Evolutionary conservation across 495 filamentous ascomycete species (phyloP).

Genomic region (Chaetomium tenue): DNA sequence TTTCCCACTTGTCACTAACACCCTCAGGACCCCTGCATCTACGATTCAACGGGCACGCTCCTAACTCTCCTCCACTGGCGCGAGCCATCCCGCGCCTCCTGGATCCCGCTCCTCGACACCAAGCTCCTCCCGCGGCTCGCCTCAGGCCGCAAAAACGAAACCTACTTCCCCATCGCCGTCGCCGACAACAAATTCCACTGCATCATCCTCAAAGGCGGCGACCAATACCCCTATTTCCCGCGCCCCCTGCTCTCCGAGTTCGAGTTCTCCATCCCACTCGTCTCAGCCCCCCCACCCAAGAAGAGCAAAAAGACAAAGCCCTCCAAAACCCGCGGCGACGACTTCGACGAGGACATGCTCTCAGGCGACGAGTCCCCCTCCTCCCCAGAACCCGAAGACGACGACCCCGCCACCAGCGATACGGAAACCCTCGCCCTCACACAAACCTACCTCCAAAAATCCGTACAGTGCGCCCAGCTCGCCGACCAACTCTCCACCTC

Average conservation of each 20-base stretch:
- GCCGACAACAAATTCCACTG: conserved; percentile 93
- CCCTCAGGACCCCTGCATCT: conserved; percentile 81
- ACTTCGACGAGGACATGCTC: conserved; percentile 37
- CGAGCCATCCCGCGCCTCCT: conserved; percentile 74
- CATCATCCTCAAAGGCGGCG: conserved; percentile 95
- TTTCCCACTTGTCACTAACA: conserved; percentile 22
- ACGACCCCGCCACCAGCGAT: conserved; percentile 26
- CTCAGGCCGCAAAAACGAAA: conserved; percentile 79
- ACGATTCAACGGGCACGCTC: conserved; percentile 84
- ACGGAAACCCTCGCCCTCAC: conserved; percentile 57
- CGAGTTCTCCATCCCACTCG: conserved; percentile 81
- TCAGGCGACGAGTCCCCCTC: conserved; percentile 8
- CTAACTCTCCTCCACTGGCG: conserved; percentile 91
- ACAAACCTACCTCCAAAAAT: conserved; percentile 75
- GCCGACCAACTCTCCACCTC: conserved; percentile 58
- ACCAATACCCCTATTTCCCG: conserved; percentile 92
- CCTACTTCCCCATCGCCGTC: conserved; percentile 93
- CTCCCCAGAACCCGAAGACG: background rate
- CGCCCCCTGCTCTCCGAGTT: conserved; percentile 90
- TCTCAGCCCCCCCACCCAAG: conserved; percentile 46
- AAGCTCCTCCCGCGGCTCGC: conserved; percentile 75
- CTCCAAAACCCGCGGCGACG: conserved; percentile 31
- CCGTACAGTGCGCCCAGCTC: conserved; percentile 65
- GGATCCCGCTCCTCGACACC: conserved; percentile 91
- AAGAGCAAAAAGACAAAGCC: conserved; percentile 37